These are phyloP conservation scores for Austroboletus eburneus DNA, from an alignment of 768 basidiomycete genomes.

Conservation along the genomic window DNA sequence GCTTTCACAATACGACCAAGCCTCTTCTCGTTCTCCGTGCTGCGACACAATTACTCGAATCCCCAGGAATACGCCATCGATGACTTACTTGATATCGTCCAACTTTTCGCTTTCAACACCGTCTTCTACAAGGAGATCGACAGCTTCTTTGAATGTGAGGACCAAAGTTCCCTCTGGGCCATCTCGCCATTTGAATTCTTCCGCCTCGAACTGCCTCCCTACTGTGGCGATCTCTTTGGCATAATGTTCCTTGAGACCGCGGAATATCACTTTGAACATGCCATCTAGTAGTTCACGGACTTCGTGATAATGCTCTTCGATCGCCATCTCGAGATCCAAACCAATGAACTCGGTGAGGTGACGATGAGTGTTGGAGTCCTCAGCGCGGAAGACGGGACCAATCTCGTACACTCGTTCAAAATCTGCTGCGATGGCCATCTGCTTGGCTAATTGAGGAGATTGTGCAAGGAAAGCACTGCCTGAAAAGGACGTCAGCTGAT, in stretches of 20 bases:
- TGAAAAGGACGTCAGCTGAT: slow-evolving; percentile 28
- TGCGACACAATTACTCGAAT: slow-evolving; percentile 29
- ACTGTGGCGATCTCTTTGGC: slow-evolving; percentile 79
- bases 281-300: slow-evolving; percentile 89
- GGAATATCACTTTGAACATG: slow-evolving; percentile 84
- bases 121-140: slow-evolving; percentile 81
- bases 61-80: background rate
- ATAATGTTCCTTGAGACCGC: slow-evolving; percentile 71
- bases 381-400: slow-evolving; percentile 94
- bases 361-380: slow-evolving; percentile 94
- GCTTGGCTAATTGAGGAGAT: slow-evolving; percentile 95
- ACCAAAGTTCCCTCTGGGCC: slow-evolving; percentile 68
- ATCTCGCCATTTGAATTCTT: slow-evolving; percentile 90
- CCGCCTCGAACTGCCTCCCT: slow-evolving; percentile 85
- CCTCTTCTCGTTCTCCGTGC: slow-evolving; percentile 93
- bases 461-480: slow-evolving; percentile 92
- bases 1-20: slow-evolving; percentile 86
- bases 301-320: slow-evolving; percentile 99
- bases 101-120: slow-evolving; percentile 73
- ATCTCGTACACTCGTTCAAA: slow-evolving; percentile 99
- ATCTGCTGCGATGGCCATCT: slow-evolving; percentile 99
- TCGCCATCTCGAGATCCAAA: slow-evolving; percentile 97
- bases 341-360: slow-evolving; percentile 99
- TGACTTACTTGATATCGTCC: slow-evolving; percentile 83
- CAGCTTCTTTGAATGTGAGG: slow-evolving; percentile 82